A percentile compares a stretch with the other conserved stretches of the same genome.
Evolutionary conservation across 768 basidiomycete genomes (phyloP).

Genomic region (Lentinula guzmanii): DNA sequence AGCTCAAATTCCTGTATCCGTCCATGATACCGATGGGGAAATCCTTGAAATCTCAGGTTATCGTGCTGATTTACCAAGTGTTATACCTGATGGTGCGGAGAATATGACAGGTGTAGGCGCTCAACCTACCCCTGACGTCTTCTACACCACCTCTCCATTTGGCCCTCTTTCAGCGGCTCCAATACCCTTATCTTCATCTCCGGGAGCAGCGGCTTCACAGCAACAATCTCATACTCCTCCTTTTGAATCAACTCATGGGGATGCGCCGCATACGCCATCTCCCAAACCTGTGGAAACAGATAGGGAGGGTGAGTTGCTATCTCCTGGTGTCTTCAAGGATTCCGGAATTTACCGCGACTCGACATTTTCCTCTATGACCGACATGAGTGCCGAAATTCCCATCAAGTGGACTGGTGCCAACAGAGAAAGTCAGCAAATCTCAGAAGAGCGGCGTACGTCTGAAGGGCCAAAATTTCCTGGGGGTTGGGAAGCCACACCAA

Average conservation of each 20-base stretch:
- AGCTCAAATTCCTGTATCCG: conserved; percentile 57
- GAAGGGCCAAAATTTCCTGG: conserved; percentile 40
- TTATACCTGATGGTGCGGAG: conserved; percentile 42
- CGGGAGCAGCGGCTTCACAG: neutral
- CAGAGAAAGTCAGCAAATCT: conserved; percentile 7
- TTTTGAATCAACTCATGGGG: neutral
- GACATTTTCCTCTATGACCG: conserved; percentile 45
- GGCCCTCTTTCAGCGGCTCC: conserved; percentile 1
- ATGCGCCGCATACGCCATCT: neutral
- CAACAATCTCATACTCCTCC: neutral
- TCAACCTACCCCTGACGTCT: conserved; percentile 21
- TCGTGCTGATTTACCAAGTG: conserved; percentile 47
- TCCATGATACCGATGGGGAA: conserved; percentile 31
- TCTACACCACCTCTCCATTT: conserved; percentile 26
- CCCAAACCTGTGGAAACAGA: neutral
- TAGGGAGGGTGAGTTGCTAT: neutral
- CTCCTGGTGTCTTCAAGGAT: conserved; percentile 23
- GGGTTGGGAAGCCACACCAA: conserved; percentile 49
- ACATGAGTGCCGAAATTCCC: conserved; percentile 42
- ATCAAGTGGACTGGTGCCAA: conserved; percentile 54
- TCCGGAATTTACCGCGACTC: conserved; percentile 64
- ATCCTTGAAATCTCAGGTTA: conserved; percentile 13
- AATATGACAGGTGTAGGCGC: conserved; percentile 68
- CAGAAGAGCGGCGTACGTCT: conserved; percentile 16
- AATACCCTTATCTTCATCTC: neutral